These are phyloP conservation scores for Monilinia vaccinii-corymbosi DNA, from an alignment of 2,329 filamentous ascomycete genomes.

Conservation along the genomic window DNA sequence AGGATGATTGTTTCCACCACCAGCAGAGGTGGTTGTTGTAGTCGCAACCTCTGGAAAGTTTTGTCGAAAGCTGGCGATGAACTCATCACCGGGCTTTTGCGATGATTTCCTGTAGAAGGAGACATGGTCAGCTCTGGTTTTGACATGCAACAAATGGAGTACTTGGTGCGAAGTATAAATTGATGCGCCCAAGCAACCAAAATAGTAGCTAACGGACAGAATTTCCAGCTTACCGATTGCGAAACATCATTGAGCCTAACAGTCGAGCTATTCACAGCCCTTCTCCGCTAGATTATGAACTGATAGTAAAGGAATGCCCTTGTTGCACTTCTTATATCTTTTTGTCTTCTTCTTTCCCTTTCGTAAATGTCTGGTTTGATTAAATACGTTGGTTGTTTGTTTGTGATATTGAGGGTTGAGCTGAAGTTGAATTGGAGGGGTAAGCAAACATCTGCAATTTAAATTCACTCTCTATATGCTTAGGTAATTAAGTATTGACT, in stretches of 20 bases:
- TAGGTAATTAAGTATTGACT: background rate
- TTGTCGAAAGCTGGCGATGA: conserved; percentile 76
- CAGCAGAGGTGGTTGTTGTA: conserved; percentile 37
- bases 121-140: background rate
- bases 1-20: conserved; percentile 31
- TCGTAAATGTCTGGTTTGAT: background rate
- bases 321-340: no score
- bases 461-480: background rate
- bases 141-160: background rate
- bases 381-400: background rate
- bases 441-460: conserved; percentile 7
- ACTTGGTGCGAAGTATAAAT: background rate
- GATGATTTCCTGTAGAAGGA: conserved; percentile 46
- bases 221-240: conserved; percentile 29
- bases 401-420: background rate
- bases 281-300: conserved; percentile 8
- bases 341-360: no score
- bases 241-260: conserved; percentile 28
- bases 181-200: background rate
- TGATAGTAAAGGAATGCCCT: background rate
- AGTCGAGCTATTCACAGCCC: conserved; percentile 17
- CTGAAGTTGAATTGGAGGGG: conserved; percentile 3
- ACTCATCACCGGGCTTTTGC: conserved; percentile 77
- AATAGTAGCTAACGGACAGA: background rate
- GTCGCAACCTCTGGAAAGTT: conserved; percentile 67